Base-by-base conservation (phyloP, 2,329 filamentous ascomycete species). In the Colletotrichum australisinense region DNA sequence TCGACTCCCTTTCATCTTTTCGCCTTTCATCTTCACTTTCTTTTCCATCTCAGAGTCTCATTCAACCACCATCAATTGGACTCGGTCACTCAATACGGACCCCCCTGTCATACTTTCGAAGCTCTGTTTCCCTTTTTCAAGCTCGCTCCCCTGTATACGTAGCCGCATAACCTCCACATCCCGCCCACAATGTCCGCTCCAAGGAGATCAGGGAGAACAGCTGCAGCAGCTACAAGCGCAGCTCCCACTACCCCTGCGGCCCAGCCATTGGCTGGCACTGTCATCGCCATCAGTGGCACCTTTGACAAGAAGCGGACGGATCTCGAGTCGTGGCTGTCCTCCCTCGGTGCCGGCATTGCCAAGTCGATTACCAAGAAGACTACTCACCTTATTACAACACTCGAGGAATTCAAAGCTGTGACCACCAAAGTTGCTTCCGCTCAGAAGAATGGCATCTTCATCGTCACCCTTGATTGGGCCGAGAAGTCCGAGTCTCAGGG, bases 391-490 rank as follows among this genome's bases (percentile, higher is more conserved):
- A 81, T 93, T 62, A 86, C 87, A n/a, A 89, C 86, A 0, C 82
- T 87, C 8, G 81, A 84, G 9, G 90, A 92, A 73, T 88, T 84
- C 75, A 81, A 86, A 8, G 87, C 85, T 57, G 80, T 81, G 1
- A 86, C 86, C 0, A 78, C 82, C 56, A 92, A 92, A 77, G 87
- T 89, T 75, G 83, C 83, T 76, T 80, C 87, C 19, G 88, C 86
- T 5, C 79, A 83, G 11, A 76, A 83, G 14, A 83, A 86, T 42
- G 83, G 80, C 24, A 81, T 93, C 14, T 85, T 86, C 3, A 85
- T 94, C 58, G 87, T 94, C 30, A 85, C 81, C 11, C 79, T 92
- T 0, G 82, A 88, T 16, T 95, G 93, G 93, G 82, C 92, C n/a
- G 75, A 88, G 2, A 87, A 91, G n/a, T 91, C 87, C 26, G 82